phyloP scores from a whole-genome alignment of 2,329 filamentous ascomycete species.

The Cladorrhinum sp. region DNA sequence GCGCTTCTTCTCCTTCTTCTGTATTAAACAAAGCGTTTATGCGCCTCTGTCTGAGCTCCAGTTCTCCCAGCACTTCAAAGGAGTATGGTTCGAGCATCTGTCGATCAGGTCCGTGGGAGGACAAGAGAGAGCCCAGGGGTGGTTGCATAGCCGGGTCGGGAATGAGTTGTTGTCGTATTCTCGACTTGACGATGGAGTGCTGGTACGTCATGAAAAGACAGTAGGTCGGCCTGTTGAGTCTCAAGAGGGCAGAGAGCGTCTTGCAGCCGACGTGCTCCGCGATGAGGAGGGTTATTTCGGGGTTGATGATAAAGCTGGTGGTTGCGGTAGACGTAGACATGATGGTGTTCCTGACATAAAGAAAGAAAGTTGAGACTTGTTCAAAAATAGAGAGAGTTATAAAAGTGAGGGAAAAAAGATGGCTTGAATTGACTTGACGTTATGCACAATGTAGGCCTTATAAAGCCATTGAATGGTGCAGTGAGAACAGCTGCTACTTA shows the following conservation, averaged over 20 bases:
- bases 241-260: neutral
- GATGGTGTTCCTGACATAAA: neutral
- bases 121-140: slow-evolving; percentile 7
- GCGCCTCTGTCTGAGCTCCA: slow-evolving; percentile 11
- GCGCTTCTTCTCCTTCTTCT: no score
- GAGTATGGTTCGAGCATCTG: slow-evolving; percentile 6
- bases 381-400: no score
- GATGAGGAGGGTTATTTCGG: slow-evolving; percentile 15
- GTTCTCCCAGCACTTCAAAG: slow-evolving; percentile 9
- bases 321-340: no score
- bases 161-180: neutral
- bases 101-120: neutral
- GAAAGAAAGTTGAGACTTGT: no score
- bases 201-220: slow-evolving; percentile 6
- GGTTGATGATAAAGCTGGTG: neutral
- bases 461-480: no score
- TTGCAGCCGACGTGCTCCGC: slow-evolving; percentile 4
- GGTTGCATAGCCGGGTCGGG: neutral
- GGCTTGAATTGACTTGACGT: no score
- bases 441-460: no score
- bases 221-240: neutral
- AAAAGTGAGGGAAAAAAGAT: no score
- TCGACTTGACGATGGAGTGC: slow-evolving; percentile 12
- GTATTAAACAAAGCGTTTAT: slow-evolving; percentile 14
- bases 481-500: no score